phyloP scores from a whole-genome alignment of 352 stramenopile genomes.

The Phytophthora pistaciae region DNA sequence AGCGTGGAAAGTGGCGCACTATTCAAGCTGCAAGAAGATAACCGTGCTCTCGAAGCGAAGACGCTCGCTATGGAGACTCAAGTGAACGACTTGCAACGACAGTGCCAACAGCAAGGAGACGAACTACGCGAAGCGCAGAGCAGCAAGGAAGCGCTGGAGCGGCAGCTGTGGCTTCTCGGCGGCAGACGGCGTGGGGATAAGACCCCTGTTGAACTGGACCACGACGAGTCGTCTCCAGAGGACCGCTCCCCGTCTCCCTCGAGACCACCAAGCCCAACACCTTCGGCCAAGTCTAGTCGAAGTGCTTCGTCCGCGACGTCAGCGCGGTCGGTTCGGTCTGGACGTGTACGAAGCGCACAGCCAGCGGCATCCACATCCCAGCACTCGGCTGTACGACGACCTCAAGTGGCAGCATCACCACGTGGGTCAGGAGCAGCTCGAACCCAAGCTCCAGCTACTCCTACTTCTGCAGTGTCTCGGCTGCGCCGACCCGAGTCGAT shows the following conservation, averaged over 20 bases:
- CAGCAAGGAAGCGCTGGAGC: constrained; percentile 53
- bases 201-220: constrained; percentile 40
- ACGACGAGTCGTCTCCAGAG: constrained; percentile 11
- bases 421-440: constrained; percentile 17
- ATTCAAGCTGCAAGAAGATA: constrained; percentile 77
- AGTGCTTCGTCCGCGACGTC: constrained; percentile 51
- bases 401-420: constrained; percentile 25
- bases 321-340: constrained; percentile 44
- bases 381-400: constrained; percentile 12
- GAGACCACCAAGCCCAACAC: constrained; percentile 47
- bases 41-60: constrained; percentile 52
- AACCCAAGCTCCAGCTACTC: not conserved
- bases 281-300: constrained; percentile 54
- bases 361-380: constrained; percentile 22
- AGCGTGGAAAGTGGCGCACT: constrained; percentile 86
- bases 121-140: constrained; percentile 54
- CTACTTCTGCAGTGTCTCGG: constrained; percentile 23
- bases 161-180: constrained; percentile 54
- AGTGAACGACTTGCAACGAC: constrained; percentile 52
- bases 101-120: constrained; percentile 57
- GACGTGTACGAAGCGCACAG: constrained; percentile 20
- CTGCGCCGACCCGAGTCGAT: constrained; percentile 36
- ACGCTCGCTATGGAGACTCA: constrained; percentile 38
- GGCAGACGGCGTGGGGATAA: constrained; percentile 35
- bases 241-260: constrained; percentile 26